Conservation (phyloP, 2,329 filamentous ascomycete species). For the Leptodontidium sp. region DNA sequence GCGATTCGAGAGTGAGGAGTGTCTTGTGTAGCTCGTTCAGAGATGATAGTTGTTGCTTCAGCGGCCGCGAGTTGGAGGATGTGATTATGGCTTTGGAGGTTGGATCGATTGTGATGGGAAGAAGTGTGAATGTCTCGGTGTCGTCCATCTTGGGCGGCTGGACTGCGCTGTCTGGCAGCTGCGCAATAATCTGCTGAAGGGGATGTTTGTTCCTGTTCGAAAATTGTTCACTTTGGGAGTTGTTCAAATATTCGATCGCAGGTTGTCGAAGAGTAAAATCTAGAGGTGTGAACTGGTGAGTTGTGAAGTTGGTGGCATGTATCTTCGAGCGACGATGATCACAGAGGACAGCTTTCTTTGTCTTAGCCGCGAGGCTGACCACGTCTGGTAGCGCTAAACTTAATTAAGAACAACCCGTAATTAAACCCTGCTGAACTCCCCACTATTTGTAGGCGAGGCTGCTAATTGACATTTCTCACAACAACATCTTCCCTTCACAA, state of each 20-base stretch:
- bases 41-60: conserved; percentile 71
- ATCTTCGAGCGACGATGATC: neutral
- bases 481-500: neutral
- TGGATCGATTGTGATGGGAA: conserved; percentile 85
- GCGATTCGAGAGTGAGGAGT: conserved; percentile 70
- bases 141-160: conserved; percentile 57
- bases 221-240: too few species aligned
- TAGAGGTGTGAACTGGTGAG: neutral
- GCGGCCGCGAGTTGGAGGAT: conserved; percentile 55
- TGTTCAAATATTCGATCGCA: neutral
- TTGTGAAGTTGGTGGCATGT: neutral
- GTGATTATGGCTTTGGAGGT: conserved; percentile 76
- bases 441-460: conserved; percentile 2
- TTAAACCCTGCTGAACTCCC: neutral
- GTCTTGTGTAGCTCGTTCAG: conserved; percentile 83
- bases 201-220: neutral
- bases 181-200: neutral
- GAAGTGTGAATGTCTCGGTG: conserved; percentile 78
- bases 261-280: neutral
- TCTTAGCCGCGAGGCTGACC: conserved; percentile 4
- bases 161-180: neutral
- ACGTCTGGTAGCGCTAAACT: neutral
- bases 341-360: conserved; percentile 20
- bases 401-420: neutral
- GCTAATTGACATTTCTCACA: neutral